Conservation (phyloP, 306 rosid species). For the Cucurbita ficifolia region DNA sequence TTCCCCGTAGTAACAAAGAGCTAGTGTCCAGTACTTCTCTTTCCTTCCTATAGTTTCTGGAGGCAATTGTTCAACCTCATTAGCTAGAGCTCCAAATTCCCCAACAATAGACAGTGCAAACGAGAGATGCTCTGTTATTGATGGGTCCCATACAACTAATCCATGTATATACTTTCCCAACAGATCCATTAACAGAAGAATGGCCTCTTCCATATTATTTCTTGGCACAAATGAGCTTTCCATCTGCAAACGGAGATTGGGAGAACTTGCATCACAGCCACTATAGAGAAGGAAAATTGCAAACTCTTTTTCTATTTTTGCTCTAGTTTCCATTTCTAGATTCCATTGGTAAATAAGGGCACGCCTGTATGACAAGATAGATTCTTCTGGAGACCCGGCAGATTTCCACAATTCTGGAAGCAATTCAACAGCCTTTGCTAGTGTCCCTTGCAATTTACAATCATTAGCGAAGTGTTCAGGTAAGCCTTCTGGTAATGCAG, state of each 20-base stretch:
- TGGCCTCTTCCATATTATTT: constrained; percentile 82
- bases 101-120: constrained; percentile 65
- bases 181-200: constrained; percentile 59
- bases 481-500: constrained; percentile 79
- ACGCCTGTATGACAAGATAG: constrained; percentile 55
- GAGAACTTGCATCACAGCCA: constrained; percentile 78
- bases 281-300: constrained; percentile 76
- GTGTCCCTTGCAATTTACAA: constrained; percentile 58
- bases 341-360: constrained; percentile 70
- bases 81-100: constrained; percentile 39
- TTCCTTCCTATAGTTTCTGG: constrained; percentile 51
- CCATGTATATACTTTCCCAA: constrained; percentile 33
- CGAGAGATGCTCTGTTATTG: constrained; percentile 65
- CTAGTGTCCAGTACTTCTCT: constrained; percentile 39
- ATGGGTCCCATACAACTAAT: constrained; percentile 61
- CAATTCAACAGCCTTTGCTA: constrained; percentile 49
- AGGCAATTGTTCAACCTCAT: constrained; percentile 54
- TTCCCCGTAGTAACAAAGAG: constrained; percentile 69
- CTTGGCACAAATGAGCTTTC: constrained; percentile 72
- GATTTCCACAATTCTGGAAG: constrained; percentile 83
- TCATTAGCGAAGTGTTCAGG: constrained; percentile 46
- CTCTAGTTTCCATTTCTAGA: constrained; percentile 36
- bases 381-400: constrained; percentile 49
- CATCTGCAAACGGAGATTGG: constrained; percentile 61
- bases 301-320: constrained; percentile 65